Evolutionary conservation across 1,139 yeast species (phyloP), one percentile per base, ranked within the genome.

Genomic region (Trichomonascaceae sp.): DNA sequence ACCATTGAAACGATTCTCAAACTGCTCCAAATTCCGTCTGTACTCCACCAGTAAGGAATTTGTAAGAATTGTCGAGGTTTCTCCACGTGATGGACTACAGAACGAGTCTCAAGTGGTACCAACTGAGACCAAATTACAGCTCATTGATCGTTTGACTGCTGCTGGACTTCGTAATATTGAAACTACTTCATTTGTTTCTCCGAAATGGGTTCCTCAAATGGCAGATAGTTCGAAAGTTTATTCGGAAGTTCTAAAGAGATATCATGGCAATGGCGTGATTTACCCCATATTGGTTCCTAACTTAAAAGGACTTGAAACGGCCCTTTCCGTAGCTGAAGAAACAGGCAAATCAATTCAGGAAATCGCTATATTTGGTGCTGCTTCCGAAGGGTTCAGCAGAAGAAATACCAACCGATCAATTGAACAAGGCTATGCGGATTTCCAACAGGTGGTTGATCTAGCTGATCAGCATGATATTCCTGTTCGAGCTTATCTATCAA

Each of bases 171-270:
- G 59, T 45, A 62, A 58, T 18, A 63, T 70, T 24, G 73, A 70
- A 52, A 64, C 62, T 7, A 66, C 73, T 2, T 63, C 72, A 3
- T 70, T 70, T 58, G 73, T 70, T n/a, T 66, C 71, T 6, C 72
- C 71, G 5, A 70, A 69, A 53, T 70, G 73, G 72, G 71, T 70
- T 8, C 73, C 73, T 24, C 73, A 69, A 53, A 65, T 68, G 68
- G 66, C 63, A 10, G 71, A 68, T 50, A 60, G 65, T 17, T 55
- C 57, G 22, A 56, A 58, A 30, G 46, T 64, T 3, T 57, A 55
- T 49, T 59, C 60, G 22, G 45, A 53, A 15, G 63, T 67, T 20
- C 45, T 65, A 48, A 47, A 51, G 9, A 59, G 56, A 47, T 57
- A 58, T 36, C 30, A 47, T 10, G 60, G 60, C 38, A 63, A 62